Evolutionary conservation across 352 stramenopile species (phyloP).

Genomic region (Phytophthora citricola): DNA sequence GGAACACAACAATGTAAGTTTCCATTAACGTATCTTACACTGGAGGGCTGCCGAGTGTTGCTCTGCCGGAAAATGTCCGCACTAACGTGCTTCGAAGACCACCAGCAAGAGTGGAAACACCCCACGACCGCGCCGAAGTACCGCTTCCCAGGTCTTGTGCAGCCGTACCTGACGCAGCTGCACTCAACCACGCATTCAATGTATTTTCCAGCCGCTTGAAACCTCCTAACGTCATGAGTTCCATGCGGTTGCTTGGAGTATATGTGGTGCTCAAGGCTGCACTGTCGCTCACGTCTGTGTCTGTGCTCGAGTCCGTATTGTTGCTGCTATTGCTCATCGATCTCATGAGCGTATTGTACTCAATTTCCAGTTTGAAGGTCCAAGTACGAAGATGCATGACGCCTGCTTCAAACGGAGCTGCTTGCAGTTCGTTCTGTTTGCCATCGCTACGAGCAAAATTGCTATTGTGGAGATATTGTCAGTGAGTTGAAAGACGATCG

Average conservation of each 20-base stretch:
- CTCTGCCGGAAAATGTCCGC: conserved; percentile 36
- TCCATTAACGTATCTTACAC: background rate
- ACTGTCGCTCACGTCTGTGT: conserved; percentile 14
- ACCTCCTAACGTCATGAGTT: conserved; percentile 40
- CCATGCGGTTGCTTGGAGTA: conserved; percentile 18
- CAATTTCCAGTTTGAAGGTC: conserved; percentile 53
- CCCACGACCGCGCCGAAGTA: conserved; percentile 29
- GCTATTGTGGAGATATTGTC: conserved; percentile 5
- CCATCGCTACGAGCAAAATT: conserved; percentile 40
- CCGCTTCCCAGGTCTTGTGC: conserved; percentile 15
- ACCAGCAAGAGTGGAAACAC: conserved; percentile 33
- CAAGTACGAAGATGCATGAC: conserved; percentile 56
- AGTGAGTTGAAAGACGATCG: background rate
- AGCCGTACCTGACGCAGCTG: conserved; percentile 10
- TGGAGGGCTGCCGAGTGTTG: conserved; percentile 17
- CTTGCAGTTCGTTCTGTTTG: conserved; percentile 54
- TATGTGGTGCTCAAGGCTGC: background rate
- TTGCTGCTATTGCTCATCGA: conserved; percentile 26
- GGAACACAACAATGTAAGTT: background rate
- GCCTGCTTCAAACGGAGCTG: conserved; percentile 55
- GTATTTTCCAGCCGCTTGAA: conserved; percentile 52
- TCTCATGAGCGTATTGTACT: conserved; percentile 51
- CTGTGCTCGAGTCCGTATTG: conserved; percentile 18
- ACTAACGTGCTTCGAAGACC: conserved; percentile 41
- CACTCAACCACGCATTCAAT: conserved; percentile 42